Base-by-base conservation (phyloP, 2,329 filamentous ascomycete species). In the Botrytis squamosa region DNA sequence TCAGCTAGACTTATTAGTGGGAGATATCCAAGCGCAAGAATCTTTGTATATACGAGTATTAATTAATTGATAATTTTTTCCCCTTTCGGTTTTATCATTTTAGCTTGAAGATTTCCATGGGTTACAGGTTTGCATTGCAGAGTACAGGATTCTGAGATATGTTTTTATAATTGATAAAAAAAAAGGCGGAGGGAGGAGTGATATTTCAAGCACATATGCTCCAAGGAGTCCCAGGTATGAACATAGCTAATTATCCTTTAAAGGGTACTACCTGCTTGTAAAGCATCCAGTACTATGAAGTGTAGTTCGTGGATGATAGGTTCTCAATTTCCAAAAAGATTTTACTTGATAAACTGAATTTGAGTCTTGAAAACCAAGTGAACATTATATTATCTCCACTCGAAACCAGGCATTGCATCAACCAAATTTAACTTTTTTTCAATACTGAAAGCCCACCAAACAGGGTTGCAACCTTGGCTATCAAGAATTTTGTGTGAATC, bases 401-500 rank as follows among this genome's bases (percentile, higher is more conserved):
- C 18, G 20, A 25, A 1, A 62, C 1, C 16, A 14, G 8, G 8
- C 6, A 38, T 38, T 10, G 8, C 5, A 25, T 14, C 20, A 59
- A 36, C 7, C 4, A 10, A 22, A 9, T 36, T 22, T 22, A 8
- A 18, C 10, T 8, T 20, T 22, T 22, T 59, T 1, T 2, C 16
- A n/a, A 36, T 10, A 36, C 8, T 4, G 29, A 4, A 38, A 38
- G 10, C 22, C 33, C 12, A 3, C 38, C 22, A 16, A 8, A 16
- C 22, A 3, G 10, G 4, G 1, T 25, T 3, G 7, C 9, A 36
- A 14, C 2, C 20, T 12, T 5, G 20, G 20, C 33, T 10, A 6
- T 36, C 57, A 33, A 38, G 14, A 20, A 25, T 3, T 8, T 0
- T 16, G 20, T 62, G 2, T 38, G 1, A 42, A 42, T 42, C 40